Percentiles rank a stretch among this genome's conserved stretches.
Conservation (phyloP, 306 rosid genomes). For the Prunus mongolica region DNA sequence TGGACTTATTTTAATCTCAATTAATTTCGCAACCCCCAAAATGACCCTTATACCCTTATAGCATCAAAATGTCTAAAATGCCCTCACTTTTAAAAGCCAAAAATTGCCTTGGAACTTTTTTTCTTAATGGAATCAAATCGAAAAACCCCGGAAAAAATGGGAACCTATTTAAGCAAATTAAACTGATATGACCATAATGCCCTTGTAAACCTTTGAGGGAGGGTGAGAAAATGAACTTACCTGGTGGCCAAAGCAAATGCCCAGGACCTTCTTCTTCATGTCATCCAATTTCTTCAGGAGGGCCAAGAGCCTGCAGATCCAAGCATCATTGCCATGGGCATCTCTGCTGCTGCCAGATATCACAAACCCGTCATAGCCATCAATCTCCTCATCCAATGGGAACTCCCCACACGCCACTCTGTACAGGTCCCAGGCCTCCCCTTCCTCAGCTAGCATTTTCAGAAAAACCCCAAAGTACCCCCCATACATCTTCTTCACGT, state of each 20-base stretch:
- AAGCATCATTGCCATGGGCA: conserved; percentile 68
- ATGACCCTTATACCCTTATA: not conserved
- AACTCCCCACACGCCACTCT: conserved; percentile 55
- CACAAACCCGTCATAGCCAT: conserved; percentile 59
- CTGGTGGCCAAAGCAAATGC: conserved; percentile 93
- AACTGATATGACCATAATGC: not conserved
- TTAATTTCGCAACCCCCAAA: not conserved
- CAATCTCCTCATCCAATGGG: conserved; percentile 40
- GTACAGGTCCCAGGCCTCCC: conserved; percentile 68
- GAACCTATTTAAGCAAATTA: not conserved
- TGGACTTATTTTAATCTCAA: not conserved
- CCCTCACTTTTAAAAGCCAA: not conserved
- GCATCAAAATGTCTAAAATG: not conserved
- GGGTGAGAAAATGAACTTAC: conserved; percentile 17
- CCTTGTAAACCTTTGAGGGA: not conserved
- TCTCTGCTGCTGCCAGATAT: conserved; percentile 84
- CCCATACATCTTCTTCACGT: conserved; percentile 61
- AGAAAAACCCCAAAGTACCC: conserved; percentile 73
- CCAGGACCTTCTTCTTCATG: conserved; percentile 63
- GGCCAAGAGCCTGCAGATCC: conserved; percentile 60
- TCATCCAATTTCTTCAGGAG: conserved; percentile 46
- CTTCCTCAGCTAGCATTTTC: conserved; percentile 69
- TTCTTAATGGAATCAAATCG: not conserved
- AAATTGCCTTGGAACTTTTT: no score
- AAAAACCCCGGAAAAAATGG: not conserved